Conservation (phyloP, 176 grass and related monocot genomes). For the Paspalum vaginatum region DNA sequence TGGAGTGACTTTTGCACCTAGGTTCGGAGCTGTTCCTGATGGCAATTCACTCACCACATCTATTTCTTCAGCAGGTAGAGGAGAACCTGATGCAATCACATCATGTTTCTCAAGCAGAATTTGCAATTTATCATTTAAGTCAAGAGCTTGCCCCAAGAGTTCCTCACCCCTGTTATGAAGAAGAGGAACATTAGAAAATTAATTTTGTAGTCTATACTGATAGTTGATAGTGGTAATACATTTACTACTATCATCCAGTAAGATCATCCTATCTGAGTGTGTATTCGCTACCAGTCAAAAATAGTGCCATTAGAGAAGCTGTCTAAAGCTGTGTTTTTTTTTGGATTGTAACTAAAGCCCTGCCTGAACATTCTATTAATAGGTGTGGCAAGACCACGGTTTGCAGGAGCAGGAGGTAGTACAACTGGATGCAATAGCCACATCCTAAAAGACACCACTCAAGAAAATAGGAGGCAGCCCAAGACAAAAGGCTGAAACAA, state of each 20-base stretch:
- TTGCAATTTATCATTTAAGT: slow-evolving; percentile 83
- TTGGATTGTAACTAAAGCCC: too few relatives aligned
- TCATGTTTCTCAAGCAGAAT: slow-evolving; percentile 72
- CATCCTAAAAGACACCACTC: too few relatives aligned
- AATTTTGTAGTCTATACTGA: background rate
- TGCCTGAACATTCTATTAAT: too few relatives aligned
- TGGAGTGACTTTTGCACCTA: slow-evolving; percentile 27
- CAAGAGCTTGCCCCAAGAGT: slow-evolving; percentile 69
- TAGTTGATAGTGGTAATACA: background rate
- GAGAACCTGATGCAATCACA: slow-evolving; percentile 67
- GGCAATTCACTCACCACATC: slow-evolving; percentile 15
- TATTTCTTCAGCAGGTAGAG: slow-evolving; percentile 47
- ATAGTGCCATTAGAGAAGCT: background rate
- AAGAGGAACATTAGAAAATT: slow-evolving; percentile 13
- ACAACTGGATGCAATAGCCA: too few relatives aligned
- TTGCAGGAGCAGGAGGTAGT: too few relatives aligned
- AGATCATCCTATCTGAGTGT: background rate
- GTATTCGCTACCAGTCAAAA: background rate
- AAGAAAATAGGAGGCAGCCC: too few relatives aligned
- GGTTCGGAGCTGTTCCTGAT: slow-evolving; percentile 8
- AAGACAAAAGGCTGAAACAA: too few relatives aligned
- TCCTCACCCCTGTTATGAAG: slow-evolving; percentile 65
- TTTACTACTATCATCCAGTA: background rate
- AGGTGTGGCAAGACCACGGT: too few relatives aligned
- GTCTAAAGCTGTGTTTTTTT: too few relatives aligned